Percentiles rank a stretch among this genome's conserved stretches.
Evolutionary conservation across 2,329 filamentous ascomycete species (phyloP).

Genomic region (Laburnicola sp.): DNA sequence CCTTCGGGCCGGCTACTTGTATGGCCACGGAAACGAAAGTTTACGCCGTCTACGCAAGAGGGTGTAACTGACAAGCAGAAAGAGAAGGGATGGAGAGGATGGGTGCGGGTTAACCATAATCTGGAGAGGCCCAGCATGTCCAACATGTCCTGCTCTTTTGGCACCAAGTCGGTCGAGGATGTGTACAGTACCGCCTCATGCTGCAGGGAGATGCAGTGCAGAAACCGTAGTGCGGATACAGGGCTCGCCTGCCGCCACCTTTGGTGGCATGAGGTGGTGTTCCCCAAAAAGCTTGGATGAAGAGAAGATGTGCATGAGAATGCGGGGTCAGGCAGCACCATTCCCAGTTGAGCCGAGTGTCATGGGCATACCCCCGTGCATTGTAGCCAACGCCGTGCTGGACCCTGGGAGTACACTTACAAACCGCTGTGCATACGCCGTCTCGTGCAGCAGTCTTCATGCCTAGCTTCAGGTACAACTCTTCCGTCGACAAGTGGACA

Average conservation of each 20-base stretch:
- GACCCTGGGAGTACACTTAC: slow-evolving; percentile 9
- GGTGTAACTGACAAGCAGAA: not conserved
- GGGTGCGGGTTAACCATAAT: not conserved
- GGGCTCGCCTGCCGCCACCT: slow-evolving; percentile 19
- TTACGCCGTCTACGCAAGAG: too few relatives aligned
- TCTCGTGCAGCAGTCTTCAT: slow-evolving; percentile 21
- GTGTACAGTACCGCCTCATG: not conserved
- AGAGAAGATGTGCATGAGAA: slow-evolving; percentile 35
- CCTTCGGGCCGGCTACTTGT: slow-evolving; percentile 11
- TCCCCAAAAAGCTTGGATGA: slow-evolving; percentile 31
- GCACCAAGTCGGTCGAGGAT: not conserved
- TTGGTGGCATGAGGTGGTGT: slow-evolving; percentile 27
- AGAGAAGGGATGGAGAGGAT: not conserved
- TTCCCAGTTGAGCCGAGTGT: slow-evolving; percentile 22
- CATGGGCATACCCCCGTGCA: slow-evolving; percentile 27
- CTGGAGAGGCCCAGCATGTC: not conserved
- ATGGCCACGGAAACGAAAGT: not conserved
- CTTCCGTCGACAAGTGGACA: slow-evolving; percentile 15
- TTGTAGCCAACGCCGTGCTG: slow-evolving; percentile 21
- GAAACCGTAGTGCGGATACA: slow-evolving; percentile 9
- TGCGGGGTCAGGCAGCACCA: slow-evolving; percentile 41
- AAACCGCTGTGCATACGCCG: slow-evolving; percentile 14
- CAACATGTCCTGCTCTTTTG: not conserved
- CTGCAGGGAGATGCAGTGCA: slow-evolving; percentile 7
- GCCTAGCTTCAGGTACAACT: slow-evolving; percentile 33